These are phyloP conservation scores for Aureobasidium sp. DNA, from an alignment of 2,329 filamentous ascomycete genomes.

Conservation along the genomic window DNA sequence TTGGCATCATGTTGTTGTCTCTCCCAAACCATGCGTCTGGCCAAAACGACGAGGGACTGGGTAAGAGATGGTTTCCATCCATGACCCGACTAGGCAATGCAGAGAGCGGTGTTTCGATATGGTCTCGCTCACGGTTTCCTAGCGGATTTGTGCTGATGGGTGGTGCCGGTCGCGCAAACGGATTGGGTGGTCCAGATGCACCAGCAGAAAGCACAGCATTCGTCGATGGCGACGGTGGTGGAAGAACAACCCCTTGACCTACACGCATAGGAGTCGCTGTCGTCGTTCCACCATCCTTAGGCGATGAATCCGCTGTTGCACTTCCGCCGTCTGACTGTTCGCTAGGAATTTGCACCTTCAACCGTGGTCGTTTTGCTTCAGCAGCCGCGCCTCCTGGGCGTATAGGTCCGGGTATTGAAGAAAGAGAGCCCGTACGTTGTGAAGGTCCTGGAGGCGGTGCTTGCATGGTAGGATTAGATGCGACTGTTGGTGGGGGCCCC, in stretches of 20 bases:
- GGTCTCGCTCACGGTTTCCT: conserved; percentile 28
- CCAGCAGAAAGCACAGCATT: conserved; percentile 81
- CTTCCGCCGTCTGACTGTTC: conserved; percentile 68
- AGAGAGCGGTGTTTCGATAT: conserved; percentile 79
- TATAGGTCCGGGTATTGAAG: conserved; percentile 61
- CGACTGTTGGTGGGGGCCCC: background rate
- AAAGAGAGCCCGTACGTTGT: conserved; percentile 47
- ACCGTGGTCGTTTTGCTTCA: conserved; percentile 64
- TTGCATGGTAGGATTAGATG: conserved; percentile 14
- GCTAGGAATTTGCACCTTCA: conserved; percentile 92
- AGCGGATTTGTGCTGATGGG: conserved; percentile 49
- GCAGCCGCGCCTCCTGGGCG: conserved; percentile 67
- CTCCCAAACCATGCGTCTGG: conserved; percentile 53
- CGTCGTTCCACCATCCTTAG: conserved; percentile 50
- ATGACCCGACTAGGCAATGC: conserved; percentile 88
- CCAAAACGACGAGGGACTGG: conserved; percentile 88
- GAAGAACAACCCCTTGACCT: conserved; percentile 61
- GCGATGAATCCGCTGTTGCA: conserved; percentile 62
- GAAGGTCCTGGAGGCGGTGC: conserved; percentile 29
- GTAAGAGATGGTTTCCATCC: conserved; percentile 67
- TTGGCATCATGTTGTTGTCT: conserved; percentile 78
- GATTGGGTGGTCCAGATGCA: conserved; percentile 86
- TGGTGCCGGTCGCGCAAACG: conserved; percentile 80
- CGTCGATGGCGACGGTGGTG: conserved; percentile 85
- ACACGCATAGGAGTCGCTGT: conserved; percentile 2